Evolutionary conservation across 2,329 filamentous ascomycete genomes (phyloP), one percentile per base, ranked within the genome.

Genomic region (Dichotomopilus funicola): DNA sequence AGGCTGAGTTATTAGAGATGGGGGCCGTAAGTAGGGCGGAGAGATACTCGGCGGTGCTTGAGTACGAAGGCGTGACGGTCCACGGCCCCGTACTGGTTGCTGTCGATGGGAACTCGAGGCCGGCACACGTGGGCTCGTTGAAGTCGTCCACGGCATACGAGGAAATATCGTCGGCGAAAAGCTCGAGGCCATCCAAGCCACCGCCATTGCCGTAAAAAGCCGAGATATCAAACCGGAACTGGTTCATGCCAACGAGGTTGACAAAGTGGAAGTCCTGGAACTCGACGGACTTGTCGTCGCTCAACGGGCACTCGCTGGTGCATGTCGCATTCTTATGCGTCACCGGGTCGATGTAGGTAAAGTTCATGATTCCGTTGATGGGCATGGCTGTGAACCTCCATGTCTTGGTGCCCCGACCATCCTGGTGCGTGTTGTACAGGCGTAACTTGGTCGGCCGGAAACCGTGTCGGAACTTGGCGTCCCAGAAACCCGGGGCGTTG

Each of bases 261-360:
- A 96, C 88, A 64, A 99, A 96, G 62, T 83, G 80, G 68, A 97
- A 99, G 65, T 99, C 94, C 70, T 96, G 91, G 63, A 82, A 95
- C 50, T 77, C 71, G 49, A 85, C 70, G 5, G 78, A 80, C 13
- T 77, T 72, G 65, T 89, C 83, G 66, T 84, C 77, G 59, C 88
- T 90, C 48, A 99, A 78, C n/a, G 91, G 89, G 65, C 94, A 99
- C 65, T 83, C 79, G 59, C 84, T 86, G 52, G 91, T 90, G 72
- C 94, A 99, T 55, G 80, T 85, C 35, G 75, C 72, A 54, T 86
- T 85, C 50, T 81, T 74, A 33, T 87, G 87, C 1, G 82, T 87
- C 41, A 68, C 75, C 31, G 87, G 86, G 66, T 97, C 90, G 60
- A 85, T 85, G 64, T 94, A 97, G 40, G 91, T 95, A 66, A 99